Percentiles rank a stretch among this genome's conserved stretches.
Conservation (phyloP, 441 rosid species). For the Syzygium malaccense region DNA sequence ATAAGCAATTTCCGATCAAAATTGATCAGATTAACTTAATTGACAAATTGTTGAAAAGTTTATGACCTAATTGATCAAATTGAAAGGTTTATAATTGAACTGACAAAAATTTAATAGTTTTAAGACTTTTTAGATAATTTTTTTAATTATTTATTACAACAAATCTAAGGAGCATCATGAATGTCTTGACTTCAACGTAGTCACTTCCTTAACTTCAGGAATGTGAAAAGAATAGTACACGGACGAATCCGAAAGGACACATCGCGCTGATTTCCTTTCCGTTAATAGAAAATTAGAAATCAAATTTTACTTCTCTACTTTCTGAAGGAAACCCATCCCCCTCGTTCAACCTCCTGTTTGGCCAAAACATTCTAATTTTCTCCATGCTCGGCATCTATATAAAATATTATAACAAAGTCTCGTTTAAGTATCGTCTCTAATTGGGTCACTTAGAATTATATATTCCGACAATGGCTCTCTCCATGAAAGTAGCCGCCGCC, state of each 20-base stretch:
- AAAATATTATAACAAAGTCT: neutral
- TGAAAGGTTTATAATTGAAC: no score
- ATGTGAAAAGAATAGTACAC: neutral
- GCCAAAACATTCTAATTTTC: neutral
- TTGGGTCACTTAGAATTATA: neutral
- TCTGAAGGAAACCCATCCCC: neutral
- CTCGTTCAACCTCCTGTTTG: neutral
- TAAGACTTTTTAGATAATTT: no score
- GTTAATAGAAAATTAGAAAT: no score
- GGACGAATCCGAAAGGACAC: no score
- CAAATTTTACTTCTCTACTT: neutral
- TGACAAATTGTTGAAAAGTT: no score
- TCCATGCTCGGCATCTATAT: neutral
- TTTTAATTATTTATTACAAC: neutral
- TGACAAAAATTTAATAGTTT: no score
- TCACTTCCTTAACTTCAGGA: neutral
- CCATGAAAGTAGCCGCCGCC: neutral
- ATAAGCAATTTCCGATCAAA: no score
- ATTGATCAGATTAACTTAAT: fast-evolving
- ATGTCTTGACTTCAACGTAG: neutral
- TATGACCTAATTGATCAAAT: fast-evolving
- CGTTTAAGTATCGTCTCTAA: neutral
- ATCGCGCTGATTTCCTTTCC: no score
- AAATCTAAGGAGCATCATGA: neutral
- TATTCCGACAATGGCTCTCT: neutral